Percentiles rank a stretch among this genome's conserved stretches.
These are phyloP conservation scores for Ephemerocybe angulata DNA, from an alignment of 768 basidiomycete genomes.

Conservation along the genomic window DNA sequence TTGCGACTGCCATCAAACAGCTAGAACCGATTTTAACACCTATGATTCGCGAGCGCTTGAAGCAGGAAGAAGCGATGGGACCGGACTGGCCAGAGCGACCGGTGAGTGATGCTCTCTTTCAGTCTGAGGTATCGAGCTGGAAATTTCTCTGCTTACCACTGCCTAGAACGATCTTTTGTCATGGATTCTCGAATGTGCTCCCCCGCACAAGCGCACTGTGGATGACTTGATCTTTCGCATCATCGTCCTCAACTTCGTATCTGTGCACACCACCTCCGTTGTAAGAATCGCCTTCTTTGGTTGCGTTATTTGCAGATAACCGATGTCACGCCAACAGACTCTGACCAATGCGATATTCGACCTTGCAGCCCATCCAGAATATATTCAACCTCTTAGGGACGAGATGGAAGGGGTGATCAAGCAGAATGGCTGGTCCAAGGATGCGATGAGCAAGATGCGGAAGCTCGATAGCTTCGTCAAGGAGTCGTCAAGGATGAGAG, in stretches of 20 bases:
- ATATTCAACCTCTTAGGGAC: conserved; percentile 26
- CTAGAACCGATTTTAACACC: conserved; percentile 8
- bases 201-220: conserved; percentile 26
- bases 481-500: conserved; percentile 34
- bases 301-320: conserved; percentile 1
- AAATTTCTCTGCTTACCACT: background rate
- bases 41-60: conserved; percentile 29
- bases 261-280: conserved; percentile 38
- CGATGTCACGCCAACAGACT: conserved; percentile 6
- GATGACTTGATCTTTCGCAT: conserved; percentile 22
- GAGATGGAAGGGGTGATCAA: conserved; percentile 27
- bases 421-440: conserved; percentile 40
- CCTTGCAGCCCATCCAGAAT: conserved; percentile 28
- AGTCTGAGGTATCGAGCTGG: background rate
- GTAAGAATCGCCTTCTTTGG: conserved; percentile 15
- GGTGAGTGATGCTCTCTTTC: conserved; percentile 16
- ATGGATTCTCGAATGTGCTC: conserved; percentile 42
- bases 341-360: conserved; percentile 27
- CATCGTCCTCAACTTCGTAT: conserved; percentile 34
- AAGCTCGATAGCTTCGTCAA: conserved; percentile 45
- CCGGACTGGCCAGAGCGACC: conserved; percentile 29
- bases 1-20: background rate
- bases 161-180: conserved; percentile 41
- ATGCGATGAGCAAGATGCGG: conserved; percentile 34
- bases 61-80: conserved; percentile 24